phyloP scores from a whole-genome alignment of 208 protist genomes.

The Acanthamoeba divionensis region DNA sequence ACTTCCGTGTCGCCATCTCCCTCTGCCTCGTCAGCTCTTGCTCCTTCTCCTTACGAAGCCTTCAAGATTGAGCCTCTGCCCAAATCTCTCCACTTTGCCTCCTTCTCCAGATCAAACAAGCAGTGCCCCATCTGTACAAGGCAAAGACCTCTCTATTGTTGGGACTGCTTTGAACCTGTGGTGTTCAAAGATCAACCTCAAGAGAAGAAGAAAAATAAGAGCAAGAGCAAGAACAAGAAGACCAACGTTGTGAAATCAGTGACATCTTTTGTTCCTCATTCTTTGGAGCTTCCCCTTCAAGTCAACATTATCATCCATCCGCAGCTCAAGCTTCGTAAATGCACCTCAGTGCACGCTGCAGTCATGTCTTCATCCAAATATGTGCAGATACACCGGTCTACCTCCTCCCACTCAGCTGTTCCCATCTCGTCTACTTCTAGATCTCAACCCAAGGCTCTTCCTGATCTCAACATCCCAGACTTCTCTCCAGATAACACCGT shows the following conservation, averaged over 20 bases:
- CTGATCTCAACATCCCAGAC: not conserved
- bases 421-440: not conserved
- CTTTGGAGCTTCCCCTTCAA: not conserved
- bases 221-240: not conserved
- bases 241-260: not conserved
- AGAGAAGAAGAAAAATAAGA: not conserved
- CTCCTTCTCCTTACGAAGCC: not conserved
- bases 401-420: not conserved
- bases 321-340: not conserved
- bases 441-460: not conserved
- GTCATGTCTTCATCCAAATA: not conserved
- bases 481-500: not conserved
- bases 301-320: not conserved
- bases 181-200: not conserved
- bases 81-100: not conserved
- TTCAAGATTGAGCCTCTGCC: not conserved
- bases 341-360: conserved; percentile 4
- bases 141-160: not conserved
- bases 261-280: not conserved
- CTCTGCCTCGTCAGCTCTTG: not conserved
- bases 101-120: conserved; percentile 41
- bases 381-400: not conserved
- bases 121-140: not conserved
- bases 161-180: conserved; percentile 14
- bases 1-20: not conserved